Conservation (phyloP, 169 alveolate species). For the Plasmodium yoelii region DNA sequence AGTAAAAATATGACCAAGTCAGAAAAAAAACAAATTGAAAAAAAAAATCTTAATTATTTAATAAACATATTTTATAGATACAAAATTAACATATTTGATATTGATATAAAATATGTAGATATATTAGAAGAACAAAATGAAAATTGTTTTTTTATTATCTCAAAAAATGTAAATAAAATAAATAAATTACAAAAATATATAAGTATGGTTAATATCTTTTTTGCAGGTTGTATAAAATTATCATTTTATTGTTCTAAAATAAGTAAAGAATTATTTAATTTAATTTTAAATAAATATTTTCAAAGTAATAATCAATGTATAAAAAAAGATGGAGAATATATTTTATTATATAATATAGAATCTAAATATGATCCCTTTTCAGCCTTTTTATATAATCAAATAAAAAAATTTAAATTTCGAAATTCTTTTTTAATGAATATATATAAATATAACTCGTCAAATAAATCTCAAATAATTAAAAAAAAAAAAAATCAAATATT, state of each 20-base stretch:
- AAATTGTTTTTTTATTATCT: constrained; percentile 26
- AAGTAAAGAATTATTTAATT: neutral
- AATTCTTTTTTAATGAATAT: neutral
- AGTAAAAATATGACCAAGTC: neutral
- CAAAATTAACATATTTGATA: constrained; percentile 29
- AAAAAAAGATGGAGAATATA: neutral
- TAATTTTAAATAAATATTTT: neutral
- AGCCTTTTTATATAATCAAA: constrained; percentile 16
- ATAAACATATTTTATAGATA: constrained; percentile 15
- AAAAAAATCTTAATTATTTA: neutral
- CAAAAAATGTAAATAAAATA: constrained; percentile 1
- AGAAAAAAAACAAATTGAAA: neutral
- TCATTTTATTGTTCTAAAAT: neutral
- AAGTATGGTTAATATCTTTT: neutral
- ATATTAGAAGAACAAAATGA: constrained; percentile 16
- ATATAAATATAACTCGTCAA: neutral
- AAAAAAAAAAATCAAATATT: no score
- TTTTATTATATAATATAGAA: neutral
- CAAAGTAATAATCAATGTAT: neutral
- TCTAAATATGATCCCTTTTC: neutral
- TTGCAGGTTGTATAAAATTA: constrained; percentile 9
- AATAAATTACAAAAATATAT: neutral
- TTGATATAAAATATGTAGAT: neutral
- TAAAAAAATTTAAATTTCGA: neutral
- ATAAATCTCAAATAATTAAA: neutral